Evolutionary conservation across 2,329 filamentous ascomycete genomes (phyloP).

Genomic region (Eurotiales sp.): DNA sequence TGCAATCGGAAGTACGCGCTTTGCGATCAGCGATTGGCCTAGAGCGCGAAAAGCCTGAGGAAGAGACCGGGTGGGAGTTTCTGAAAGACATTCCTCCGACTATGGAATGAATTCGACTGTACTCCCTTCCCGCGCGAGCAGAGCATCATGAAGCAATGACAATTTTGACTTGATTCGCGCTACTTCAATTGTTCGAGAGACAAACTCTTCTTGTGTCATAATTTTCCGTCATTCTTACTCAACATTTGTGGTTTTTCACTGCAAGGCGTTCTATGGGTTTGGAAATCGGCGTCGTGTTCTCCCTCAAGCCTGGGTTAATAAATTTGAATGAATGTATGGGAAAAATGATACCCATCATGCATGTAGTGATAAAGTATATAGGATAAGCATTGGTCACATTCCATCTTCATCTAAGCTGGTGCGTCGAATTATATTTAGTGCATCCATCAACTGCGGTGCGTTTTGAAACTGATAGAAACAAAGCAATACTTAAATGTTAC

Average conservation of each 20-base stretch:
- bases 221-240: background rate
- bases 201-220: background rate
- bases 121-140: background rate
- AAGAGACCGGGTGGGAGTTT: constrained; percentile 49
- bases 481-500: too few relatives aligned
- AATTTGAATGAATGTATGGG: background rate
- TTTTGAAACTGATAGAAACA: too few relatives aligned
- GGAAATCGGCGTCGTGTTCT: background rate
- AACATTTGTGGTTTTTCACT: background rate
- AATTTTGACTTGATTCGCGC: too few relatives aligned
- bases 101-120: constrained; percentile 22
- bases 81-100: constrained; percentile 41
- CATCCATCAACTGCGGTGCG: too few relatives aligned
- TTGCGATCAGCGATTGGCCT: constrained; percentile 46
- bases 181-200: too few relatives aligned
- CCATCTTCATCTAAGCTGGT: too few relatives aligned
- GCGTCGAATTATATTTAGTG: too few relatives aligned
- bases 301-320: background rate
- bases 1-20: constrained; percentile 49
- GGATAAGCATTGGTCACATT: background rate
- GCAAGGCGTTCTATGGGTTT: background rate
- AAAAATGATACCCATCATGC: constrained; percentile 3
- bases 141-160: background rate
- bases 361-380: background rate
- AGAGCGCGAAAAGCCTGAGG: constrained; percentile 46